These are phyloP conservation scores for Tetrapisispora phaffii DNA, from an alignment of 805 yeast species.

Conservation along the genomic window DNA sequence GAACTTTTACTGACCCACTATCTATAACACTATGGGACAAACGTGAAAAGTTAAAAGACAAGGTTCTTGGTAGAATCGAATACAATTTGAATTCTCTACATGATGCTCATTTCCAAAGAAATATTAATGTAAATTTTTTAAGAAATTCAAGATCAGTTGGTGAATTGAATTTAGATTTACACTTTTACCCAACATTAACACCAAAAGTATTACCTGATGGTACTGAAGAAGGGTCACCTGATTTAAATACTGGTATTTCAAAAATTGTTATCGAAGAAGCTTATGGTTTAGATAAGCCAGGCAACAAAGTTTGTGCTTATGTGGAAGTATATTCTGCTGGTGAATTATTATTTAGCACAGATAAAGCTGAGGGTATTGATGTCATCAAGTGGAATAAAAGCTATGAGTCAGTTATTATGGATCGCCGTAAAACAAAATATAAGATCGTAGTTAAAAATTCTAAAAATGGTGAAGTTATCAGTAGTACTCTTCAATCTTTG, in stretches of 20 bases:
- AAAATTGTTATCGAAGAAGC: conserved; percentile 40
- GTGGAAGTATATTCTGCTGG: conserved; percentile 65
- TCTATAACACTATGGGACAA: conserved; percentile 62
- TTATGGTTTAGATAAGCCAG: conserved; percentile 29
- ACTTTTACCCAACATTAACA: conserved; percentile 64
- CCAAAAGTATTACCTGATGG: conserved; percentile 63
- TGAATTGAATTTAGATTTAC: conserved; percentile 54
- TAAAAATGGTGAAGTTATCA: conserved; percentile 42
- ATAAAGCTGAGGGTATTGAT: conserved; percentile 41
- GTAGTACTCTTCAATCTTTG: conserved; percentile 49
- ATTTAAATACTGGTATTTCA: conserved; percentile 86
- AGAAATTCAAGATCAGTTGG: conserved; percentile 84
- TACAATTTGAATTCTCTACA: conserved; percentile 60
- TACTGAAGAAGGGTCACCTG: conserved; percentile 76
- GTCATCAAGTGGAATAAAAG: conserved; percentile 57
- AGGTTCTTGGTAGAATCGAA: conserved; percentile 65
- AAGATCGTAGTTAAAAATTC: conserved; percentile 58
- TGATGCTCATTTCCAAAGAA: conserved; percentile 40
- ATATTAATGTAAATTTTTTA: conserved; percentile 47
- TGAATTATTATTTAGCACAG: conserved; percentile 47
- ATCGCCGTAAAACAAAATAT: conserved; percentile 61
- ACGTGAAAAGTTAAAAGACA: conserved; percentile 66
- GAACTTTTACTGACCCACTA: conserved; percentile 74
- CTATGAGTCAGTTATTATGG: conserved; percentile 58
- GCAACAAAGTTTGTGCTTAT: conserved; percentile 50